Conservation (phyloP, 2,329 filamentous ascomycete genomes). For the Acrodontium crateriforme region DNA sequence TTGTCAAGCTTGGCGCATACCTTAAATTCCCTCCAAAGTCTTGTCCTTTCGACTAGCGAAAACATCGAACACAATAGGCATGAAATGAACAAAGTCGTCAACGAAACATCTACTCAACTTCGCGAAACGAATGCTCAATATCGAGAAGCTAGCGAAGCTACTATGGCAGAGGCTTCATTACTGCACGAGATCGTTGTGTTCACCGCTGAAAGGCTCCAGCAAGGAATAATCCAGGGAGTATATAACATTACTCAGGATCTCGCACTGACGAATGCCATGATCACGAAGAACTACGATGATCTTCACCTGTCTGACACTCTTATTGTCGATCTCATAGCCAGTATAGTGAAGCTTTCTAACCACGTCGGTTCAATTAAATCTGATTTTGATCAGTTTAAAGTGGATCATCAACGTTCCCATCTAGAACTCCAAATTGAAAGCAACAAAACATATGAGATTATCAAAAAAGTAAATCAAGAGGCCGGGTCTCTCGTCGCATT, state of each 20-base stretch:
- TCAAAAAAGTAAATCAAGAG: neutral
- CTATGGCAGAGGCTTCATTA: too few species aligned
- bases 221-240: conserved; percentile 1
- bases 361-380: too few species aligned
- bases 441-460: neutral
- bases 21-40: neutral
- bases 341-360: too few species aligned
- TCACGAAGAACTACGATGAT: neutral
- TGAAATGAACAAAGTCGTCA: conserved; percentile 1
- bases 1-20: neutral
- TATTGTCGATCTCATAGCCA: too few species aligned
- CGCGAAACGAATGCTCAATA: neutral
- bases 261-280: neutral
- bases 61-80: neutral
- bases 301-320: too few species aligned
- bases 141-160: neutral
- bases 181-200: conserved; percentile 1
- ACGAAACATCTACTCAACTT: neutral
- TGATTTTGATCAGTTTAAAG: neutral
- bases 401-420: neutral
- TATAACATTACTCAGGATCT: neutral
- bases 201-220: neutral
- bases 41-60: neutral
- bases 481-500: neutral
- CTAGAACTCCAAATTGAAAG: neutral